Conservation (phyloP, 2,329 filamentous ascomycete species). For the Nemania diffusa region DNA sequence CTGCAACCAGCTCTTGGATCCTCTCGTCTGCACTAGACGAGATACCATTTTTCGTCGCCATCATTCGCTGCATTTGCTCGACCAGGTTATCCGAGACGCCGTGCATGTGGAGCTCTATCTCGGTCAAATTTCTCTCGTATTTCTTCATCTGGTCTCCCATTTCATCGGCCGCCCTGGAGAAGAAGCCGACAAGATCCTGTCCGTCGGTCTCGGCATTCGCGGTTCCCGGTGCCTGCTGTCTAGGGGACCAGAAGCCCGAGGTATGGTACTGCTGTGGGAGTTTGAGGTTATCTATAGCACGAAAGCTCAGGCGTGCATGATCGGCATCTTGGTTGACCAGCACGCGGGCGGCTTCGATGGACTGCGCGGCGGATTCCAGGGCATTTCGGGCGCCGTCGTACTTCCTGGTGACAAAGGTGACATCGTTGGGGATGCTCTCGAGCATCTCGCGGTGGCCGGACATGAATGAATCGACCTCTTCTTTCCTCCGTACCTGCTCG, state of each 20-base stretch:
- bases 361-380: constrained; percentile 54
- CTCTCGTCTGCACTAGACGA: constrained; percentile 56
- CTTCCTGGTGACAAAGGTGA: constrained; percentile 57
- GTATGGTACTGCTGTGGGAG: constrained; percentile 62
- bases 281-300: constrained; percentile 59
- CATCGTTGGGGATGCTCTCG: constrained; percentile 59
- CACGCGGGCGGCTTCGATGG: constrained; percentile 55
- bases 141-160: constrained; percentile 67
- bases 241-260: constrained; percentile 55
- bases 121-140: constrained; percentile 68
- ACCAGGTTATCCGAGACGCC: constrained; percentile 70
- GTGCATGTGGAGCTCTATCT: constrained; percentile 73
- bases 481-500: constrained; percentile 79
- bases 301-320: constrained; percentile 57
- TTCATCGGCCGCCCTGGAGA: constrained; percentile 70
- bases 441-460: constrained; percentile 66
- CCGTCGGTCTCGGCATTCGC: constrained; percentile 60
- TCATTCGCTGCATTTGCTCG: constrained; percentile 67
- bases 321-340: constrained; percentile 56
- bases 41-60: constrained; percentile 55
- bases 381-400: constrained; percentile 57
- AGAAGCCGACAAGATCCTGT: constrained; percentile 71
- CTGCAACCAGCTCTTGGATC: constrained; percentile 64
- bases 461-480: constrained; percentile 77
- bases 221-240: constrained; percentile 54